phyloP scores from a whole-genome alignment of 768 basidiomycete species.

The Pulveroboletus frians region DNA sequence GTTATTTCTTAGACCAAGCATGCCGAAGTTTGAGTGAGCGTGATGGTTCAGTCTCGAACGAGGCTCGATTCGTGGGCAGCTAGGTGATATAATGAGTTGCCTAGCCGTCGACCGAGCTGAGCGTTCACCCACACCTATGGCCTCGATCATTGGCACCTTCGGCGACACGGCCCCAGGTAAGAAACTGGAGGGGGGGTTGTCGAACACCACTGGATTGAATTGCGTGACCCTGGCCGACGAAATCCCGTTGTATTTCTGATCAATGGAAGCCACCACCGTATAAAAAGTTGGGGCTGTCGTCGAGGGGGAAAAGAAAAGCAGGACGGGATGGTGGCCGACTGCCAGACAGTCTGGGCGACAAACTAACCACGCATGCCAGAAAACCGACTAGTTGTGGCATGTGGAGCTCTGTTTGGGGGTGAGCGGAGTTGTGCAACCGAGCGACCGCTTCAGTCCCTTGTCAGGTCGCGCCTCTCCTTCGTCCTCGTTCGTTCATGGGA shows the following conservation, averaged over 20 bases:
- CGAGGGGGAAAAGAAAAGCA: background rate
- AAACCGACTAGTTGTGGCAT: slow-evolving; percentile 4
- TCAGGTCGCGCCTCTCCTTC: background rate
- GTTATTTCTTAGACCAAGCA: background rate
- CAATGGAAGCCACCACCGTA: too few species aligned
- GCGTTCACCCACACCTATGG: background rate
- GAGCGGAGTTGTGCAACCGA: slow-evolving; percentile 16
- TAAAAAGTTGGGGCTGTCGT: background rate
- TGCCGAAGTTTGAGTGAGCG: background rate
- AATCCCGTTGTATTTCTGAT: background rate
- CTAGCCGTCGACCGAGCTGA: background rate
- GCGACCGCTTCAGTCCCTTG: background rate
- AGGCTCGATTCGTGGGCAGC: background rate
- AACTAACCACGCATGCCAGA: background rate
- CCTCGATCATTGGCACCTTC: slow-evolving; percentile 1
- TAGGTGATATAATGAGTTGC: background rate
- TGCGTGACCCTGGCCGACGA: background rate
- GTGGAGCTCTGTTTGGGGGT: slow-evolving; percentile 8
- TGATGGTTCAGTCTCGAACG: background rate
- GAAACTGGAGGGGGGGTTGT: background rate
- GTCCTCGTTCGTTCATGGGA: background rate
- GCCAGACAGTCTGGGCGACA: background rate
- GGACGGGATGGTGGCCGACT: too few species aligned
- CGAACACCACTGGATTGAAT: background rate
- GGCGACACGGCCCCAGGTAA: background rate